phyloP scores from a whole-genome alignment of 495 filamentous ascomycete species.

The Xylaria flabelliformis region DNA sequence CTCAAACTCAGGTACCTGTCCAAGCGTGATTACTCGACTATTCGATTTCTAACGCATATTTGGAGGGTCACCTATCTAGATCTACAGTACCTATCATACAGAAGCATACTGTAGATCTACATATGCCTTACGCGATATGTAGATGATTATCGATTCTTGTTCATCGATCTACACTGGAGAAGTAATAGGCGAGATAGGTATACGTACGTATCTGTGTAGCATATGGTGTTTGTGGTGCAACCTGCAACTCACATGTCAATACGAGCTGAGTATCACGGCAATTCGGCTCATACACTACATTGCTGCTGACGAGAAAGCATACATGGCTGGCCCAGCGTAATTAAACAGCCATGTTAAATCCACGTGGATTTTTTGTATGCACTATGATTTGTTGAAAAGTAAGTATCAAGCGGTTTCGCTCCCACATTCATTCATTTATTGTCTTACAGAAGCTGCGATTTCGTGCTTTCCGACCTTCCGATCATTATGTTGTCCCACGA shows the following conservation, averaged over 20 bases:
- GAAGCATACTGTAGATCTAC: slow-evolving; percentile 10
- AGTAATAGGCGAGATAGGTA: neutral
- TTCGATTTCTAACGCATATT: neutral
- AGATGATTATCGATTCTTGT: neutral
- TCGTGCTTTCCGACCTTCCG: slow-evolving; percentile 8
- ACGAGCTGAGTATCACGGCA: neutral
- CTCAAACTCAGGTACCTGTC: neutral
- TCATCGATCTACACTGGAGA: slow-evolving; percentile 11
- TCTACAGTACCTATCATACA: neutral
- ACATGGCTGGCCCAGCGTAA: neutral
- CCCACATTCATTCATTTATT: neutral
- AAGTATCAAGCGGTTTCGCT: neutral
- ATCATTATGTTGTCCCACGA: slow-evolving; percentile 3
- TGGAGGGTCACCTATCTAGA: neutral
- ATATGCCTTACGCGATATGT: slow-evolving; percentile 16
- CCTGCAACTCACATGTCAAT: neutral
- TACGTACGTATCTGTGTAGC: neutral
- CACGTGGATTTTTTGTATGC: neutral
- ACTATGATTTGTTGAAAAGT: neutral
- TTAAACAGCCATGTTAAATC: neutral
- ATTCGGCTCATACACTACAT: neutral
- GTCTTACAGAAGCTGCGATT: neutral
- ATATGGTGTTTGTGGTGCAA: neutral
- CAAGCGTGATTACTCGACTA: neutral
- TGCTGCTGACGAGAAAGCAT: neutral